These are phyloP conservation scores for Penicillium subrubescens DNA, from an alignment of 495 filamentous ascomycete species.

Conservation along the genomic window DNA sequence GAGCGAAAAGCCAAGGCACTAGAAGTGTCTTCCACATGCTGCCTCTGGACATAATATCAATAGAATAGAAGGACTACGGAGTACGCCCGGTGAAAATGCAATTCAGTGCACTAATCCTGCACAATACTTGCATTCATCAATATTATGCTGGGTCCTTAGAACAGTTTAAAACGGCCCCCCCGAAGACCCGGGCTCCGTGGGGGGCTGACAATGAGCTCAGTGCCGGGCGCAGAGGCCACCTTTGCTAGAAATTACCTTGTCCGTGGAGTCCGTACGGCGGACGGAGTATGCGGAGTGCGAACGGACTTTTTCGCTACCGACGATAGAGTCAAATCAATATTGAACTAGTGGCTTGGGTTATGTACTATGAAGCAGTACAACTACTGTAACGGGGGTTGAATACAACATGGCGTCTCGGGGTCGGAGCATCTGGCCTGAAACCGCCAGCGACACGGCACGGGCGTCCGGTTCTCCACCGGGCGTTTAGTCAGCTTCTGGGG, in stretches of 20 bases:
- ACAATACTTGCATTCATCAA: neutral
- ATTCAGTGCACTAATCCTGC: neutral
- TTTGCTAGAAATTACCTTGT: neutral
- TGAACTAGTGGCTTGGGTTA: neutral
- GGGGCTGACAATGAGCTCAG: slow-evolving; percentile 2
- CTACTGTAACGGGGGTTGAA: neutral
- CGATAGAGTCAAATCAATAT: neutral
- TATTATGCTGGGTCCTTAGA: neutral
- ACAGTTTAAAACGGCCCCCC: neutral
- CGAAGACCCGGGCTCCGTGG: neutral
- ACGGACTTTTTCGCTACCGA: neutral
- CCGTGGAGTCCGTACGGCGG: neutral
- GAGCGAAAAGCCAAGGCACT: neutral
- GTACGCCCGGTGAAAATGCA: neutral
- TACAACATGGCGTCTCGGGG: neutral
- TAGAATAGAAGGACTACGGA: no score
- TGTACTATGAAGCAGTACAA: neutral
- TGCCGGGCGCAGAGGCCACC: slow-evolving; percentile 11
- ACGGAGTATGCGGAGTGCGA: neutral
- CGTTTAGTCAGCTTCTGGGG: slow-evolving; percentile 15
- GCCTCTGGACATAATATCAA: neutral
- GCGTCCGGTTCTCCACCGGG: slow-evolving; percentile 22
- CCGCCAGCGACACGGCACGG: slow-evolving; percentile 30
- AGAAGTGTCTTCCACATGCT: neutral
- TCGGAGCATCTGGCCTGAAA: slow-evolving; percentile 31